Base-by-base conservation (phyloP, 179 eudicot species). In the Beta macrorhiza region DNA sequence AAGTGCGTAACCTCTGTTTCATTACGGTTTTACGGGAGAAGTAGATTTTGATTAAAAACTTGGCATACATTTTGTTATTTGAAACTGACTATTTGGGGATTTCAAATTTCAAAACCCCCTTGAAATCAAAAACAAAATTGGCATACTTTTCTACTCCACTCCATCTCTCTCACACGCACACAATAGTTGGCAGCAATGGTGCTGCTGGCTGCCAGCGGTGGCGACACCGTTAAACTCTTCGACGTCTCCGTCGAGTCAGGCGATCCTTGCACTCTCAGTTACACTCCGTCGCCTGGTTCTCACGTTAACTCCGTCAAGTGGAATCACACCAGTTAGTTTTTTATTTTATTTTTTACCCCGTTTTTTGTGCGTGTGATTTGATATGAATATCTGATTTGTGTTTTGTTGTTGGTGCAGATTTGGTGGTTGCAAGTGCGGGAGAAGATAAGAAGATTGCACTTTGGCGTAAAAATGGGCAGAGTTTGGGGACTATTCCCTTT, bases 381-480 rank as follows among this genome's bases (percentile, higher is more conserved):
- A 49, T 37, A 5, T 70, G 67, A 7, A 12, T 19, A 19, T n/a
- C 52, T 68, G 17, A 42, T 37, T 56, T 79, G 13, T 11, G 22
- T 72, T 42, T 72, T 58, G 44, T 49, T 17, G 20, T 42, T 68
- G 13, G 45, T 25, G 67, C 81, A 95, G 98, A 95, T 91, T 90
- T 95, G 92, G 98, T 95, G 68, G 90, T 95, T 88, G 97, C 98
- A 42, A 95, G 97, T 84, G 98, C 93, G 6, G 98, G 98, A 37
- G 97, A 95, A 16, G 97, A 95, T 80, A 88, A 90, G 79, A 92
- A 86, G 89, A 91, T 95, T 71, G 86, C 93, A 7, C 75, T 95
- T 44, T 95, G 97, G 97, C 90, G 90, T 71, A 90, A 89, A 75
- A 92, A 88, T 80, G 98, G 98, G 64, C 92, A 91, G 72, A 83